Evolutionary conservation across 257 asterid species (phyloP).

Genomic region (Henckelia pumila): DNA sequence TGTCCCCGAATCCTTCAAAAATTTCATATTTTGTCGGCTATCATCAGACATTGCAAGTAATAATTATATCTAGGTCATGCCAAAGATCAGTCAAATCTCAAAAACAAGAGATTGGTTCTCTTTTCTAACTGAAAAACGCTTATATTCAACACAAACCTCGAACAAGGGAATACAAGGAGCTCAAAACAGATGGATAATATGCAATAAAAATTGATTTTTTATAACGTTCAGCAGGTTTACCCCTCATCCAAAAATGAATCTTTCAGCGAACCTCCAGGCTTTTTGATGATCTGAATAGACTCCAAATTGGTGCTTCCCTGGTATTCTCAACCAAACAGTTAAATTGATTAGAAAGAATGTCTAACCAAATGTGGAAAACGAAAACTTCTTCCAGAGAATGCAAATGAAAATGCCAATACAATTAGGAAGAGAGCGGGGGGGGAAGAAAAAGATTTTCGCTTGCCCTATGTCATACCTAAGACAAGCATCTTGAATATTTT

Average conservation of each 20-base stretch:
- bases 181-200: not conserved
- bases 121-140: not conserved
- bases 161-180: not conserved
- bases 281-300: slow-evolving; percentile 88
- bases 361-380: not conserved
- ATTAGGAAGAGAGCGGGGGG: not conserved
- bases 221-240: slow-evolving; percentile 34
- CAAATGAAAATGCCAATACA: not conserved
- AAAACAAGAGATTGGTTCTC: not conserved
- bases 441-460: not conserved
- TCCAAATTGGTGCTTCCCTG: slow-evolving; percentile 96
- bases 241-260: slow-evolving; percentile 93
- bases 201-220: not conserved
- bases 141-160: not conserved
- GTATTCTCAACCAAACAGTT: slow-evolving; percentile 26
- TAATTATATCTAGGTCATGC: not conserved
- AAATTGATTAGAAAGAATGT: slow-evolving; percentile 1
- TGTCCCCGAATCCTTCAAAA: not conserved
- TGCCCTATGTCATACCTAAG: slow-evolving; percentile 1
- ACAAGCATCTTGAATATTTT: not conserved
- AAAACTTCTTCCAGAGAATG: not conserved
- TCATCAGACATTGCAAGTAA: not conserved
- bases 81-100: not conserved
- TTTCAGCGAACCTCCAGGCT: slow-evolving; percentile 83
- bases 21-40: not conserved